Base-by-base conservation (phyloP, 2,329 filamentous ascomycete genomes). In the Aotearoamyces nothofagi region DNA sequence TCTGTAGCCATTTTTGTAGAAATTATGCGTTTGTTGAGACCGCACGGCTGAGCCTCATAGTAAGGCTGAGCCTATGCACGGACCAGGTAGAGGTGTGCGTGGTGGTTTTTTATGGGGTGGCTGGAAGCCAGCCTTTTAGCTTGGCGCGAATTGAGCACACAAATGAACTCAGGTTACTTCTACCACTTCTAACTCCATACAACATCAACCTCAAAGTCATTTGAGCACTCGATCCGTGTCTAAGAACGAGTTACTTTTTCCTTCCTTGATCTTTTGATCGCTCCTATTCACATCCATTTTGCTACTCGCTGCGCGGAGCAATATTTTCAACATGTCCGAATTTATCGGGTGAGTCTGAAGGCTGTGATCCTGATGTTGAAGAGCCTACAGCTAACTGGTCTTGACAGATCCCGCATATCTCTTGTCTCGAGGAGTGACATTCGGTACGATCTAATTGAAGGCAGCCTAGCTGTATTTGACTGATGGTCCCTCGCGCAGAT, bases 351-450 rank as follows among this genome's bases (percentile, higher is more conserved):
- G 31, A 47, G 60, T 56, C 36, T n/a, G n/a, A 31, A 37, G 31
- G 35, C 37, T 44, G 33, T 32, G 27, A 24, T 11, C 26, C 31
- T 13, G 22, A 20, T 22, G 38, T 30, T 19, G 11, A 12, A 16
- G 24, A 38, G 26, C 26, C 32, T 16, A 22, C 33, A 38, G 31
- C 43, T 49, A 33, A 46, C 39, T 24, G 30, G 12, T 26, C 9
- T 28, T 33, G 40, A 45, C 56, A 86, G 83, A 59, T 81, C 86
- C 58, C 78, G 80, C 54, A 94, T 94, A 65, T 93, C 84, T 38
- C 73, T 94, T 60, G 90, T 94, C 58, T 94, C 86, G 37, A 92
- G 87, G 65, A 93, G 83, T 57, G 84, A 93, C 60, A 93, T 94
- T 60, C 81, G 86, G 81, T 93, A 67, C 50, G 74, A 58, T 34